These are phyloP conservation scores for Ambrosiella beaveri DNA, from an alignment of 2,329 filamentous ascomycete species.

Conservation along the genomic window DNA sequence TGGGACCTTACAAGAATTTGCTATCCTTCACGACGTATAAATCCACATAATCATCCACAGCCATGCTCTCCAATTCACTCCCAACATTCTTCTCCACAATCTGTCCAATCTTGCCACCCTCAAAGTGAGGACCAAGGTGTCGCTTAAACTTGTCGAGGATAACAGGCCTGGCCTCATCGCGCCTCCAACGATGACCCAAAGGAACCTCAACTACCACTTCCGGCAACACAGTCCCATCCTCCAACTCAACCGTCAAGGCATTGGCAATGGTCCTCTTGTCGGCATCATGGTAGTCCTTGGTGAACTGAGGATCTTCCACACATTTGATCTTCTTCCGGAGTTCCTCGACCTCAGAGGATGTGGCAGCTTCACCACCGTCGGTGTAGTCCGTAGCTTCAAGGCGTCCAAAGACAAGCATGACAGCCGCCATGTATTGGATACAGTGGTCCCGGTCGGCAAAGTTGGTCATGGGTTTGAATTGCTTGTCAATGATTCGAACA, in stretches of 20 bases:
- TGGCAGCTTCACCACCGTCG: slow-evolving; percentile 82
- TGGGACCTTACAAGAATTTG: slow-evolving; percentile 6
- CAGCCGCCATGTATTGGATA: slow-evolving; percentile 97
- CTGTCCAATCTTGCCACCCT: slow-evolving; percentile 57
- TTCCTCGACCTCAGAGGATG: slow-evolving; percentile 72
- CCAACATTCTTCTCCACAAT: slow-evolving; percentile 68
- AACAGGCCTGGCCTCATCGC: slow-evolving; percentile 95
- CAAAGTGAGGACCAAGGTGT: slow-evolving; percentile 72
- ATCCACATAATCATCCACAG: slow-evolving; percentile 88
- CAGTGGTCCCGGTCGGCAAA: slow-evolving; percentile 99
- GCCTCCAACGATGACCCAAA: slow-evolving; percentile 73
- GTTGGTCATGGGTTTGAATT: slow-evolving; percentile 99
- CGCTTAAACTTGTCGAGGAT: slow-evolving; percentile 92
- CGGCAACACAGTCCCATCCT: slow-evolving; percentile 80
- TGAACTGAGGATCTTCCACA: slow-evolving; percentile 91
- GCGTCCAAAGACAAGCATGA: slow-evolving; percentile 90
- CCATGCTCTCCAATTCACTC: slow-evolving; percentile 58
- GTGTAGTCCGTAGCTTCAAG: slow-evolving; percentile 87
- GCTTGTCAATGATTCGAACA: slow-evolving; percentile 98
- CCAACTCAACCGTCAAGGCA: slow-evolving; percentile 82
- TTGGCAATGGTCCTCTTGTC: slow-evolving; percentile 91
- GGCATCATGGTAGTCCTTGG: slow-evolving; percentile 87
- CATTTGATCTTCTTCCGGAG: slow-evolving; percentile 88
- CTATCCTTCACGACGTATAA: slow-evolving; percentile 49
- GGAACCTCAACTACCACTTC: slow-evolving; percentile 90